Percentiles rank a stretch among this genome's conserved stretches.
These are phyloP conservation scores for Beauveria scarabaeidicola DNA, from an alignment of 2,329 filamentous ascomycete species.

Conservation along the genomic window DNA sequence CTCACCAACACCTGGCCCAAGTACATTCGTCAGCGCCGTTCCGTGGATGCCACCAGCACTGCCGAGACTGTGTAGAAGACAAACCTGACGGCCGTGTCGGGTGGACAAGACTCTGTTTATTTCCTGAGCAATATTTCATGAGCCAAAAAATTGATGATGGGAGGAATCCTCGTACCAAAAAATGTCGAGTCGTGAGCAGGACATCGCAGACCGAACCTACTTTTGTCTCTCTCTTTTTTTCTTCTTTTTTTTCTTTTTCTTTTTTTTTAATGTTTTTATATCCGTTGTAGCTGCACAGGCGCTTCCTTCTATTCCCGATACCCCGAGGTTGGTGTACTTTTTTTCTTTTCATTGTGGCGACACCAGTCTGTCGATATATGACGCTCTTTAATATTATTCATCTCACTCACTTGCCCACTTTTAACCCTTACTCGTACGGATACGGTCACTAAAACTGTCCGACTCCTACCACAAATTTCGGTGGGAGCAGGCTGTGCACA, in stretches of 20 bases:
- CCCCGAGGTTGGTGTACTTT: slow-evolving; percentile 6
- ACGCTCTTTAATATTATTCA: not conserved
- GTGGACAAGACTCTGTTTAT: not conserved
- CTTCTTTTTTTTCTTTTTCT: not conserved
- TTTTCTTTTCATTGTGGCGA: not conserved
- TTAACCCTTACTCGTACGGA: not conserved
- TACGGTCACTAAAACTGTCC: not conserved
- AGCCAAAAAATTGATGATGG: not conserved
- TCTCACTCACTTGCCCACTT: not conserved
- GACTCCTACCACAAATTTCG: not conserved
- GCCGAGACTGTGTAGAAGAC: slow-evolving; percentile 6
- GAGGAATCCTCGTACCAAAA: not conserved
- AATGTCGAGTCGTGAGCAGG: not conserved
- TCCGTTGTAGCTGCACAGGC: not conserved
- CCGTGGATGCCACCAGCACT: slow-evolving; percentile 16
- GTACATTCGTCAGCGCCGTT: slow-evolving; percentile 37
- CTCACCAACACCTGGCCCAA: slow-evolving; percentile 63
- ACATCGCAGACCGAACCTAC: not conserved
- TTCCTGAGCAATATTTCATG: not conserved
- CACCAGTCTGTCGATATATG: not conserved
- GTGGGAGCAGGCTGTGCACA: not conserved
- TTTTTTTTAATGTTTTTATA: not conserved
- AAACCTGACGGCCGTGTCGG: not conserved
- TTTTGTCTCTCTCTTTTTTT: not conserved
- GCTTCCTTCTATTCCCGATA: slow-evolving; percentile 1